These are phyloP conservation scores for Alopecurus myosuroides DNA, from an alignment of 176 grass and related monocot genomes.

Conservation along the genomic window DNA sequence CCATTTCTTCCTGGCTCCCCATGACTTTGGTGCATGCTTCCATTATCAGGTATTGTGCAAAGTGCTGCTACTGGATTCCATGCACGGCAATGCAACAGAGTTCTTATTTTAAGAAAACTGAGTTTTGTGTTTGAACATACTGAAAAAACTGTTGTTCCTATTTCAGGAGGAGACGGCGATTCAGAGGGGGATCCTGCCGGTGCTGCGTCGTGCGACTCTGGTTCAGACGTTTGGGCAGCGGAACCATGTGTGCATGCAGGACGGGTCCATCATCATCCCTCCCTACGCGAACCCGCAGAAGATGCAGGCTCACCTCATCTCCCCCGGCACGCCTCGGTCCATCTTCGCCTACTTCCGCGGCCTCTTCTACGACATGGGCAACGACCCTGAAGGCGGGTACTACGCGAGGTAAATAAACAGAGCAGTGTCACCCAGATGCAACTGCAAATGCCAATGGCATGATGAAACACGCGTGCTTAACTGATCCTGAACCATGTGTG, in stretches of 20 bases:
- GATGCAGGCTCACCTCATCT: constrained; percentile 55
- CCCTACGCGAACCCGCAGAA: constrained; percentile 57
- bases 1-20: constrained; percentile 52
- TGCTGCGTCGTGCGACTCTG: constrained; percentile 49
- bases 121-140: neutral
- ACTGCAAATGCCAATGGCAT: neutral
- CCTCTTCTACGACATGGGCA: constrained; percentile 57
- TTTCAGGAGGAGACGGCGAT: constrained; percentile 46
- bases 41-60: constrained; percentile 32
- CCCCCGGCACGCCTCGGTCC: constrained; percentile 47
- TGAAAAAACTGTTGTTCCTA: neutral
- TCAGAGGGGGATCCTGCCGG: constrained; percentile 46
- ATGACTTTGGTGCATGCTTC: constrained; percentile 61
- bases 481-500: too few relatives aligned
- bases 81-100: neutral
- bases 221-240: constrained; percentile 68
- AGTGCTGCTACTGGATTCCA: too few relatives aligned
- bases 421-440: neutral
- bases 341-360: constrained; percentile 68
- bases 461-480: too few relatives aligned
- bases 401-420: constrained; percentile 33
- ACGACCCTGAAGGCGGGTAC: constrained; percentile 64
- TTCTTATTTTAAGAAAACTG: neutral
- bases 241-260: constrained; percentile 61
- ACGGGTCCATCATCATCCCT: constrained; percentile 46